Base-by-base conservation (phyloP, 2,329 filamentous ascomycete species). In the Colletotrichum plurivorum region DNA sequence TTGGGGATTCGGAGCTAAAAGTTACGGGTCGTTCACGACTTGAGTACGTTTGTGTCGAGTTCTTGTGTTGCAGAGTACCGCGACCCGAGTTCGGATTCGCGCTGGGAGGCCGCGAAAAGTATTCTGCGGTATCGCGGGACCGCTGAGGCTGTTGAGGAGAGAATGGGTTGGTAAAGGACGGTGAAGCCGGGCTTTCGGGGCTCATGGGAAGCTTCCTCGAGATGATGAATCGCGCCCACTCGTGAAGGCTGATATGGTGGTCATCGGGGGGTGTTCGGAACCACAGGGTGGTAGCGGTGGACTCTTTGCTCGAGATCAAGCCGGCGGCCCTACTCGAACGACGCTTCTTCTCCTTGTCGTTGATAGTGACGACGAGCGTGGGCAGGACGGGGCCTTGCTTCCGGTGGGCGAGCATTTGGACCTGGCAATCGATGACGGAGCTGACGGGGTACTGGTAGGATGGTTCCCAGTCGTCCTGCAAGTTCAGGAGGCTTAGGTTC, bases 311-410 rank as follows among this genome's bases (percentile, higher is more conserved):
- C 10, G 85, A 77, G 18, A 84, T 85, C 22, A 92, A 80, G 3
- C 87, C 87, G 4, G 87, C 85, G 4, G 90, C 88, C 69, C 89
- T 84, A 72, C 89, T 92, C 54, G 90, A 92, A 69, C 90, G 84
- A 57, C 90, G 86, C 73, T 91, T 92, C 63, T 88, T 86, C 71
- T 89, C 81, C 76, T 89, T 90, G 71, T 91, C 89, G 45, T 84
- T 82, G 55, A 92, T 79, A 71, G 82, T 87, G 45, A 92, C 75
- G 53, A 90, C 81, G 13, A 92, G 83, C 6, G 90, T 92, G 2
- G 88, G 88, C 8, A 89, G 78, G 5, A 86, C 82, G 12, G 87
- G 85, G 0, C 86, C 87, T 73, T 90, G 88, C 74, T 92, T 92
- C 58, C 89, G 87, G 73, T 91, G 87, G 49, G 88, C 83, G 16